Base-by-base conservation (phyloP, 1,284 basidiomycete genomes). In the Anthracocystis walkeri region DNA sequence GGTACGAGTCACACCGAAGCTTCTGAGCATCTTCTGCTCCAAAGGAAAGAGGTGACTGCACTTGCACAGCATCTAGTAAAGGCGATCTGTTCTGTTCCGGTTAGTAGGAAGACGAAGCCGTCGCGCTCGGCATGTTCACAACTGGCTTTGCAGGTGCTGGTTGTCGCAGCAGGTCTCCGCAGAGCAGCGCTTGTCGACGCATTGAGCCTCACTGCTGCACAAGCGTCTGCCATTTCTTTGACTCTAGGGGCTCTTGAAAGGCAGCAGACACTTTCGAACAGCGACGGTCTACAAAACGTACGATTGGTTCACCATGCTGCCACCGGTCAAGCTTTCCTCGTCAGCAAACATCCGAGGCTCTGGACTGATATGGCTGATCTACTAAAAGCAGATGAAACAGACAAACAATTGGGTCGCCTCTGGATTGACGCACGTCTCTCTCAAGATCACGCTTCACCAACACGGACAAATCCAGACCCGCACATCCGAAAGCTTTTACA, bases 121-220 rank as follows among this genome's bases (percentile, higher is more conserved):
- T 53, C 62, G 1, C 49, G 58, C 20, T 65, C 54, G 11, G 62
- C 41, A n/a, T 70, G 62, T 45, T 35, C 44, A 8, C 62, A 50
- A n/a, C 12, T 70, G 7, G 67, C 67, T 2, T 33, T 65, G 58
- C 67, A 70, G 46, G 20, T 65, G 20, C 54, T 61, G 3, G 4
- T 70, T 6, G 50, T 65, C 3, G 58, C 61, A 8, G 29, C 35
- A 11, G 67, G 67, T 2, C 44, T 70, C 2, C 67, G 67, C 20
- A 60, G 67, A 50, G 67, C 62, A n/a, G 67, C 62, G 27, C 29
- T 70, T 18, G 51, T 70, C 7, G 67, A 70, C 16, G 53, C 58
- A 14, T 38, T 70, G 8, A 46, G 53, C 23, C 21, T 70, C 29
- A 54, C 58, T 2, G 14, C 40, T 8, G 49, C 49, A 7, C 67